A percentile compares a stretch with the other conserved stretches of the same genome.
phyloP scores from a whole-genome alignment of 2,329 filamentous ascomycete species.

The Sporothrix euskadiensis region DNA sequence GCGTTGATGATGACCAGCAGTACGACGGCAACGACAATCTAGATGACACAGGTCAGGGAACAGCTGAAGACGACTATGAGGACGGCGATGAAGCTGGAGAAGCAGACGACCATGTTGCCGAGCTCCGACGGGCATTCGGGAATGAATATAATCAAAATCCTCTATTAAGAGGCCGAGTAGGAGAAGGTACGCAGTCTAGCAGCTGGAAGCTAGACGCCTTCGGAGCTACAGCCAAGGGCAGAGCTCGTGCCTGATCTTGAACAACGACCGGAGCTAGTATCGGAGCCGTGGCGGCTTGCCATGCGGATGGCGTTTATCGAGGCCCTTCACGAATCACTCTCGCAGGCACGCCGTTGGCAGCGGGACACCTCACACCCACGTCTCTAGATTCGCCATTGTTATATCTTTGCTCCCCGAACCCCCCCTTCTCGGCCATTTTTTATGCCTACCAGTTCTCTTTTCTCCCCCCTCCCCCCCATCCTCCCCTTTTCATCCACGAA shows the following conservation, averaged over 20 bases:
- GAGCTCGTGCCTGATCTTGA: neutral
- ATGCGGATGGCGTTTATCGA: too few relatives aligned
- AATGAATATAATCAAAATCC: neutral
- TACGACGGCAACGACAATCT: neutral
- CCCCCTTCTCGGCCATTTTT: neutral
- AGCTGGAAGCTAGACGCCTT: neutral
- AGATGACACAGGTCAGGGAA: constrained; percentile 11
- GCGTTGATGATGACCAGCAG: constrained; percentile 37
- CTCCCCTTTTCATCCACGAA: neutral
- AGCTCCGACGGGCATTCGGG: constrained; percentile 18
- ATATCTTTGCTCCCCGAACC: neutral
- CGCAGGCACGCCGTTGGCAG: too few relatives aligned
- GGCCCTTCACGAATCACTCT: too few relatives aligned
- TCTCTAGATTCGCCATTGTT: neutral
- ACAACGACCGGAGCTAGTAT: neutral
- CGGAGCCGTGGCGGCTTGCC: too few relatives aligned
- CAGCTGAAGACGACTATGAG: constrained; percentile 17
- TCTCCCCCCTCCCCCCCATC: neutral
- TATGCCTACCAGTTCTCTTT: neutral
- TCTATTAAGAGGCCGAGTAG: neutral
- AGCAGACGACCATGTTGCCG: constrained; percentile 20
- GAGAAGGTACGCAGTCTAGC: neutral
- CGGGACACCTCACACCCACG: too few relatives aligned
- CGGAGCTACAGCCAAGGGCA: neutral
- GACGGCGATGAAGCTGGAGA: constrained; percentile 25